Percentiles rank a stretch among this genome's conserved stretches.
Evolutionary conservation across 2,329 filamentous ascomycete genomes (phyloP).

Genomic region (Paecilomyces dactylethromorphus): DNA sequence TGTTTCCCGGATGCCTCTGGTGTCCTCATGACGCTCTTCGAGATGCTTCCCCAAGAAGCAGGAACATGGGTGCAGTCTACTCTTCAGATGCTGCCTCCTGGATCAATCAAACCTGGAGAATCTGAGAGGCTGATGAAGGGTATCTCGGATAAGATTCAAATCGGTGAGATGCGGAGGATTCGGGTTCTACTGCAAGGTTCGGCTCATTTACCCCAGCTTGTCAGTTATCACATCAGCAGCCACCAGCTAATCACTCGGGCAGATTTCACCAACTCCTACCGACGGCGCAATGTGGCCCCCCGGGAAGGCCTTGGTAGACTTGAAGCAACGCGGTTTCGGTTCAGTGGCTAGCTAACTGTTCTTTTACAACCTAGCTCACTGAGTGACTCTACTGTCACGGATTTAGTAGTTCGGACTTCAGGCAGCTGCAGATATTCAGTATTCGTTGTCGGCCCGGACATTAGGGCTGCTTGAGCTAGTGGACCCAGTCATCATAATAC

Average conservation of each 20-base stretch:
- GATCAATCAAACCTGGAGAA: conserved; percentile 73
- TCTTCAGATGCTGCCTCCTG: conserved; percentile 73
- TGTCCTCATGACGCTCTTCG: conserved; percentile 82
- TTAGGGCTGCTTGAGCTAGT: background rate
- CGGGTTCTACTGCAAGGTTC: conserved; percentile 67
- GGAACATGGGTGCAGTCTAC: conserved; percentile 78
- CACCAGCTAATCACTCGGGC: background rate
- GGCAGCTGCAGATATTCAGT: background rate
- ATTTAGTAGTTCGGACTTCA: background rate
- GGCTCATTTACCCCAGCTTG: background rate
- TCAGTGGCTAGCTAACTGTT: conserved; percentile 47
- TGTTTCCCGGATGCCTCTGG: conserved; percentile 93
- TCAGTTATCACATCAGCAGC: background rate
- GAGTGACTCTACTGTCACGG: background rate
- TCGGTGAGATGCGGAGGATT: conserved; percentile 69
- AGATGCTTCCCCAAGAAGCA: conserved; percentile 74
- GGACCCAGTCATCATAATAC: background rate
- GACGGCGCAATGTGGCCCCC: conserved; percentile 90
- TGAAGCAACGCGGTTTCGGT: conserved; percentile 82
- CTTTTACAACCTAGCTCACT: background rate
- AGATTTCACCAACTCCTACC: conserved; percentile 94
- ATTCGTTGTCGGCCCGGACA: background rate
- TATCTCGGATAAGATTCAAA: conserved; percentile 69
- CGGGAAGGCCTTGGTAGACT: conserved; percentile 82
- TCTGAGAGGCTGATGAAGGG: conserved; percentile 72